A percentile compares a stretch with the other conserved stretches of the same genome.
Evolutionary conservation across 2,329 filamentous ascomycete genomes (phyloP).

Genomic region (Hypoxylon rubiginosum): DNA sequence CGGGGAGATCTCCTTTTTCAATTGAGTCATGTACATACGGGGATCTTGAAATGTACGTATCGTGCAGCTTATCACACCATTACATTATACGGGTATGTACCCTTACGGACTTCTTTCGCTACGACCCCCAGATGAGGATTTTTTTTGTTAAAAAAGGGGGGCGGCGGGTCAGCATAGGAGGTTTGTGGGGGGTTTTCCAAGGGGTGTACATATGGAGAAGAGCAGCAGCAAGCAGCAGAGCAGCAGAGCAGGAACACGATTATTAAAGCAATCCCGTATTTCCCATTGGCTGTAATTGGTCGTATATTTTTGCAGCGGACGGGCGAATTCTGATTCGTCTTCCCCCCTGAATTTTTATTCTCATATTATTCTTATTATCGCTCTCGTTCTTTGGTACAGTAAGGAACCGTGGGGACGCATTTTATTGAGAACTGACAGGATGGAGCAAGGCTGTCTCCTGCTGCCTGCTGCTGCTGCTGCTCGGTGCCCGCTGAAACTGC

Average conservation of each 20-base stretch:
- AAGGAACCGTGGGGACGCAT: conserved; percentile 37
- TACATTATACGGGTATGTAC: conserved; percentile 31
- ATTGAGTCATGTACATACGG: conserved; percentile 32
- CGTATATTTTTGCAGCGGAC: conserved; percentile 35
- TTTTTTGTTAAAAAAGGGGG: neutral
- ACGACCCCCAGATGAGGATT: conserved; percentile 23
- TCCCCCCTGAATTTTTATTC: conserved; percentile 11
- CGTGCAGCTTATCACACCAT: conserved; percentile 42
- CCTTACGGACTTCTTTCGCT: conserved; percentile 19
- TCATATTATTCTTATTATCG: conserved; percentile 15
- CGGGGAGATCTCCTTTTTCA: conserved; percentile 30
- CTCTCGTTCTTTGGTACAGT: conserved; percentile 23
- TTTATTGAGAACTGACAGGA: conserved; percentile 15
- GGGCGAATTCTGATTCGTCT: conserved; percentile 42
- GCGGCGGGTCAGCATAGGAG: neutral
- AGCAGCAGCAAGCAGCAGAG: neutral
- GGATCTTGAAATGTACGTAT: conserved; percentile 40
- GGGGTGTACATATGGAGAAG: neutral
- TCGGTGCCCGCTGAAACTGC: neutral
- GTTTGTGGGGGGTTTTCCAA: conserved; percentile 28
- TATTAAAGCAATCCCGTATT: conserved; percentile 20
- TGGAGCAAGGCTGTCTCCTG: neutral
- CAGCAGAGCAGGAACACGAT: conserved; percentile 12
- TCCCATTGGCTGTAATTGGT: conserved; percentile 31
- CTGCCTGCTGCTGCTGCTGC: neutral